These are phyloP conservation scores for Opeltia flavorubescens DNA, from an alignment of 495 filamentous ascomycete species.

Conservation along the genomic window DNA sequence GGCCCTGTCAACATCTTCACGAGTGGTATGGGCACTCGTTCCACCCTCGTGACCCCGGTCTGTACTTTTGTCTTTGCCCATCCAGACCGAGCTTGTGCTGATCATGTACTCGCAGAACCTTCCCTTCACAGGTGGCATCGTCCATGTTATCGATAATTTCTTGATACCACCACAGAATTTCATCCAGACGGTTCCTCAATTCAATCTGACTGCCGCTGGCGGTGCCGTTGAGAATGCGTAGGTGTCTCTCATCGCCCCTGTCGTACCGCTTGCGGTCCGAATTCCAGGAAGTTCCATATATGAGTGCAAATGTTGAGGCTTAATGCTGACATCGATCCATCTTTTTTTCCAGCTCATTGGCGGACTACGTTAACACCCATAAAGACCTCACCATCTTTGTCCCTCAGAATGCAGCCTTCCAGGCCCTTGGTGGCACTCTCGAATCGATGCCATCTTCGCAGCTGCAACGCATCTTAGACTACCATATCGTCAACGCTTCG, in stretches of 20 bases:
- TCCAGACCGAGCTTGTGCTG: neutral
- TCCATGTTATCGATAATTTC: conserved; percentile 20
- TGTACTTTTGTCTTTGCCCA: neutral
- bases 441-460: conserved; percentile 34
- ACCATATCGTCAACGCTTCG: conserved; percentile 23
- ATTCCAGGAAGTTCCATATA: too few species aligned
- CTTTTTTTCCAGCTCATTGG: conserved; percentile 5
- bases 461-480: conserved; percentile 20
- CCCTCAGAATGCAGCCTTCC: conserved; percentile 13
- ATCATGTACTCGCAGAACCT: conserved; percentile 2
- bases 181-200: conserved; percentile 7
- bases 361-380: conserved; percentile 1
- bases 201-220: conserved; percentile 16
- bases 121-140: conserved; percentile 14
- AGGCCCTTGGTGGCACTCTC: conserved; percentile 32
- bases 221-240: conserved; percentile 9
- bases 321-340: neutral
- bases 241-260: neutral
- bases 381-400: conserved; percentile 15
- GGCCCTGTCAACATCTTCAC: conserved; percentile 15
- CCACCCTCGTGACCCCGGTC: conserved; percentile 8
- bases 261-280: too few species aligned
- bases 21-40: conserved; percentile 12
- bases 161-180: conserved; percentile 12
- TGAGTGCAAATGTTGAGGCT: too few species aligned